Evolutionary conservation across 345 rosid genomes (phyloP).

Genomic region (Brassica incana): DNA sequence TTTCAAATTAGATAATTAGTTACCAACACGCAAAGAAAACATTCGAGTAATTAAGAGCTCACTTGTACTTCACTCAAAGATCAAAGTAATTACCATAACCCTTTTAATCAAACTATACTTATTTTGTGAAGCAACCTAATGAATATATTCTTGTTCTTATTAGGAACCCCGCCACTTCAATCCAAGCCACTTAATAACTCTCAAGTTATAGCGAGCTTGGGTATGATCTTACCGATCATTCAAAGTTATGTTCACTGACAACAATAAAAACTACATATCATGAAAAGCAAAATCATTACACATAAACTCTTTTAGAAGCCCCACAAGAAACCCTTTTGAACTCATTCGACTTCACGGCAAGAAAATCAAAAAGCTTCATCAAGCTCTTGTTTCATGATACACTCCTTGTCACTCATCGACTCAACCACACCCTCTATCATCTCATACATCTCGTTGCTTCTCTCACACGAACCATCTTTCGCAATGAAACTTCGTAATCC

Average conservation of each 20-base stretch:
- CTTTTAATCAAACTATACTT: neutral
- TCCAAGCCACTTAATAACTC: slow-evolving; percentile 24
- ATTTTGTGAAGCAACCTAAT: slow-evolving; percentile 14
- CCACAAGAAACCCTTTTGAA: too few relatives aligned
- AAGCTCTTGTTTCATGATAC: slow-evolving; percentile 36
- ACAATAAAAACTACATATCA: neutral
- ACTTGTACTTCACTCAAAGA: slow-evolving; percentile 17
- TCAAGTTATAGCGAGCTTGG: neutral
- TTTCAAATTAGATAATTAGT: neutral
- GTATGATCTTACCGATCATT: neutral
- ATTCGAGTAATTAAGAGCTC: neutral
- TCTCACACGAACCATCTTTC: slow-evolving; percentile 48
- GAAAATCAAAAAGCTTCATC: slow-evolving; percentile 30
- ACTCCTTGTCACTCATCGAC: slow-evolving; percentile 51
- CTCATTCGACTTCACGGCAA: too few relatives aligned
- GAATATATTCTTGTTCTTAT: neutral
- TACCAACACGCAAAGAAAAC: neutral
- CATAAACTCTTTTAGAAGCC: too few relatives aligned
- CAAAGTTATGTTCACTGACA: slow-evolving; percentile 4
- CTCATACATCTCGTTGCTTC: slow-evolving; percentile 43
- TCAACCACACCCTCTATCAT: slow-evolving; percentile 50
- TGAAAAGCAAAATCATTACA: neutral
- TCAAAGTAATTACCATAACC: neutral
- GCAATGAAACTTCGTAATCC: slow-evolving; percentile 52
- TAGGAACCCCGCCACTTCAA: slow-evolving; percentile 18